These are phyloP conservation scores for Mucor plumbeus DNA, from an alignment of 371 early-diverging fungal genomes.

Conservation along the genomic window DNA sequence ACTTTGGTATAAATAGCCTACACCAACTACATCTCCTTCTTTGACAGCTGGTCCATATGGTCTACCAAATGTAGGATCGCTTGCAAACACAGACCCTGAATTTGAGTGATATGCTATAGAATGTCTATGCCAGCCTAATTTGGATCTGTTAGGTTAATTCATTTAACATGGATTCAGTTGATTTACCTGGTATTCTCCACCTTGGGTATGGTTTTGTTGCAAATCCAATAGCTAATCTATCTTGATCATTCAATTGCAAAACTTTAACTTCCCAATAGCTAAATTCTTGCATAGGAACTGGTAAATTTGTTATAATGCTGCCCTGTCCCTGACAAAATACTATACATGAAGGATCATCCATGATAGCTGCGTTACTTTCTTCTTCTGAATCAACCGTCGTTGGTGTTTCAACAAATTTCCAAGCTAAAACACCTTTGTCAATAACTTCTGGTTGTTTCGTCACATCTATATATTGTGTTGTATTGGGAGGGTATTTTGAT, in stretches of 20 bases:
- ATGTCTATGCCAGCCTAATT: constrained; percentile 53
- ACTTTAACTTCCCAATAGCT: constrained; percentile 76
- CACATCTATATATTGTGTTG: constrained; percentile 34
- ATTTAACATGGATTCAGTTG: too few relatives aligned
- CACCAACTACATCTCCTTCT: constrained; percentile 75
- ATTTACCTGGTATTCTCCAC: constrained; percentile 56
- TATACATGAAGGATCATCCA: constrained; percentile 70
- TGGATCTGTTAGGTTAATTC: too few relatives aligned
- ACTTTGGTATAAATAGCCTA: constrained; percentile 68
- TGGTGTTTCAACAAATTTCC: constrained; percentile 42
- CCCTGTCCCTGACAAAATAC: constrained; percentile 73
- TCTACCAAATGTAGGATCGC: constrained; percentile 65
- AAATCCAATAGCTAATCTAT: constrained; percentile 60
- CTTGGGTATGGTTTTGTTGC: constrained; percentile 68
- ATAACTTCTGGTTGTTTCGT: constrained; percentile 28
- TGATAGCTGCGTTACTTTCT: constrained; percentile 65
- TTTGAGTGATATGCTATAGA: constrained; percentile 72
- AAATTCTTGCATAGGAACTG: constrained; percentile 70
- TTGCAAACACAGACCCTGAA: constrained; percentile 58
- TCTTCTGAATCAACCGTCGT: constrained; percentile 39
- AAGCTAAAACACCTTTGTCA: constrained; percentile 44
- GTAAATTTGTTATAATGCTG: constrained; percentile 75
- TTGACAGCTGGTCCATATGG: constrained; percentile 63
- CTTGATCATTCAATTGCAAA: constrained; percentile 45
- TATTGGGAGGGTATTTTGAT: constrained; percentile 38